Conservation (phyloP, 495 filamentous ascomycete genomes). For the Pyrenopolyporus hunteri region DNA sequence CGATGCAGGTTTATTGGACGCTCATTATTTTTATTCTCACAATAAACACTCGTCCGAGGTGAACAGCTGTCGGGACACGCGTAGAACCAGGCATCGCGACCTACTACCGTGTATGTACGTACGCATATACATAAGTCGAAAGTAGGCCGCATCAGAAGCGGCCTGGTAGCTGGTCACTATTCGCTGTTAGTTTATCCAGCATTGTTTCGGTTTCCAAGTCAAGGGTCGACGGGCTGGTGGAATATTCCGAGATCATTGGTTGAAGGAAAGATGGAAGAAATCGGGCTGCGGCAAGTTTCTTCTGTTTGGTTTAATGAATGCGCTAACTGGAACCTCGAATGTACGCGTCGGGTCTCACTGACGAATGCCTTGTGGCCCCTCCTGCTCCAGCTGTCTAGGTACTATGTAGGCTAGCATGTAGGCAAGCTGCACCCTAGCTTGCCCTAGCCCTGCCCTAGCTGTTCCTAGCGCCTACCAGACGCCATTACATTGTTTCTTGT, state of each 20-base stretch:
- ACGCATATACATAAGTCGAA: slow-evolving; percentile 3
- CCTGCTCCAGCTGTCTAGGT: slow-evolving; percentile 12
- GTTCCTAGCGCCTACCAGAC: no score
- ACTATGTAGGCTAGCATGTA: neutral
- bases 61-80: slow-evolving; percentile 16
- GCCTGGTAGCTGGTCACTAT: slow-evolving; percentile 11
- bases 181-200: slow-evolving; percentile 21
- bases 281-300: slow-evolving; percentile 2
- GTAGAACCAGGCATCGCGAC: neutral
- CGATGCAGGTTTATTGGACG: slow-evolving; percentile 29
- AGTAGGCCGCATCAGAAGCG: slow-evolving; percentile 12
- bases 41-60: neutral
- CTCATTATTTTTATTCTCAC: slow-evolving; percentile 17
- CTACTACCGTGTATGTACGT: no score
- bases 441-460: no score
- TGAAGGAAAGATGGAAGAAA: neutral
- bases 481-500: neutral
- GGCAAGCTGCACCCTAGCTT: no score
- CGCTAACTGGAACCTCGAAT: slow-evolving; percentile 33
- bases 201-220: slow-evolving; percentile 25
- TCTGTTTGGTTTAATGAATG: slow-evolving; percentile 21
- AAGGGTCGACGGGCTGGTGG: neutral
- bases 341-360: slow-evolving; percentile 21
- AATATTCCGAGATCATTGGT: slow-evolving; percentile 11
- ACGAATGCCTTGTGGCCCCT: slow-evolving; percentile 10